phyloP scores from a whole-genome alignment of 768 basidiomycete species.

The Tricholoma hemisulphureum region DNA sequence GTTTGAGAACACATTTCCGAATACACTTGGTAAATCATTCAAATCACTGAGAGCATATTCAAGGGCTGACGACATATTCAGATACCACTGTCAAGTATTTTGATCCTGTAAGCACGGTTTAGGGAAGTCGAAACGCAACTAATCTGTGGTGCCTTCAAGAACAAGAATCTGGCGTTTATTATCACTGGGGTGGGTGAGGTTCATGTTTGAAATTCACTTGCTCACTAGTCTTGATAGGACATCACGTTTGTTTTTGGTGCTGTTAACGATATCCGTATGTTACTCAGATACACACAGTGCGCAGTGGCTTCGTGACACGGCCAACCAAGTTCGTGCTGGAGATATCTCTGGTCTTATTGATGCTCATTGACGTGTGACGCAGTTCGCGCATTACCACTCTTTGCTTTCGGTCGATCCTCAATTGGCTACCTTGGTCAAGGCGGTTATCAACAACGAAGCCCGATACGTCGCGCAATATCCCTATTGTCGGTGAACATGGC shows the following conservation, averaged over 20 bases:
- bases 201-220: neutral
- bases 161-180: slow-evolving; percentile 73
- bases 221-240: slow-evolving; percentile 42
- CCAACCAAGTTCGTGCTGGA: slow-evolving; percentile 56
- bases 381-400: slow-evolving; percentile 71
- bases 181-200: slow-evolving; percentile 63
- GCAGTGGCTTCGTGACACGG: slow-evolving; percentile 82
- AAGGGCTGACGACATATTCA: slow-evolving; percentile 20
- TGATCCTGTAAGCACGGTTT: slow-evolving; percentile 40
- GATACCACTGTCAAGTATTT: slow-evolving; percentile 83
- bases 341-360: neutral
- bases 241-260: slow-evolving; percentile 55
- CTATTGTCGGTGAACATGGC: slow-evolving; percentile 55
- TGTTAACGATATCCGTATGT: neutral
- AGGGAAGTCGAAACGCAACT: neutral
- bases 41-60: neutral
- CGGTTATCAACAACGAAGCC: slow-evolving; percentile 81
- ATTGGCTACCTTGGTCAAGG: slow-evolving; percentile 66
- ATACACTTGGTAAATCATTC: slow-evolving; percentile 60
- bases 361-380: slow-evolving; percentile 1
- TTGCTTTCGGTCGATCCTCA: slow-evolving; percentile 57
- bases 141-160: slow-evolving; percentile 30
- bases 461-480: slow-evolving; percentile 71
- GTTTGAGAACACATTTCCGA: slow-evolving; percentile 83
- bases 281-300: slow-evolving; percentile 44